phyloP scores from a whole-genome alignment of 306 rosid genomes.

The Quercus variabilis region DNA sequence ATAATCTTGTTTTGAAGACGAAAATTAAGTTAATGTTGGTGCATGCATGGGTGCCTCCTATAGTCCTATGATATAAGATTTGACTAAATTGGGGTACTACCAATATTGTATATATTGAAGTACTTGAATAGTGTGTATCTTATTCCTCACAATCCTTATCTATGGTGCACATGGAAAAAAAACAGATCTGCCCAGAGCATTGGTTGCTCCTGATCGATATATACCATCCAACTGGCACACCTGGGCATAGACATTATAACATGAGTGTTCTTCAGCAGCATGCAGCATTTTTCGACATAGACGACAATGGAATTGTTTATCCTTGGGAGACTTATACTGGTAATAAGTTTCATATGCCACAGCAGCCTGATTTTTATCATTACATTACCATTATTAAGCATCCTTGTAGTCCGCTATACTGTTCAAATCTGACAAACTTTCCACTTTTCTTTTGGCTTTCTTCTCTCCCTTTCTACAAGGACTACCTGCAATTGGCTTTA shows the following conservation, averaged over 20 bases:
- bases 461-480: slow-evolving; percentile 29
- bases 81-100: too few species aligned
- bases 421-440: background rate
- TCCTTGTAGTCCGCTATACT: background rate
- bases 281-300: slow-evolving; percentile 69
- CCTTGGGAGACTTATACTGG: slow-evolving; percentile 90
- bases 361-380: too few species aligned
- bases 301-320: slow-evolving; percentile 70
- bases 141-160: too few species aligned
- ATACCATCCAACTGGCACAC: slow-evolving; percentile 66
- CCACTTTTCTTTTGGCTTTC: background rate
- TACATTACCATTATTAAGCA: background rate
- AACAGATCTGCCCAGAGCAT: slow-evolving; percentile 70
- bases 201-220: slow-evolving; percentile 60
- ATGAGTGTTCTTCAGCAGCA: slow-evolving; percentile 87
- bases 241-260: slow-evolving; percentile 46
- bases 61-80: too few species aligned
- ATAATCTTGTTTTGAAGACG: background rate
- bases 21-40: background rate
- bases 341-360: slow-evolving; percentile 7
- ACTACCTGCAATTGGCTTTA: slow-evolving; percentile 68
- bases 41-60: background rate
- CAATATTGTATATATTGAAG: too few species aligned
- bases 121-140: too few species aligned
- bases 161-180: background rate